These are phyloP conservation scores for Amanita molliuscula DNA, from an alignment of 768 basidiomycete genomes.

Conservation along the genomic window DNA sequence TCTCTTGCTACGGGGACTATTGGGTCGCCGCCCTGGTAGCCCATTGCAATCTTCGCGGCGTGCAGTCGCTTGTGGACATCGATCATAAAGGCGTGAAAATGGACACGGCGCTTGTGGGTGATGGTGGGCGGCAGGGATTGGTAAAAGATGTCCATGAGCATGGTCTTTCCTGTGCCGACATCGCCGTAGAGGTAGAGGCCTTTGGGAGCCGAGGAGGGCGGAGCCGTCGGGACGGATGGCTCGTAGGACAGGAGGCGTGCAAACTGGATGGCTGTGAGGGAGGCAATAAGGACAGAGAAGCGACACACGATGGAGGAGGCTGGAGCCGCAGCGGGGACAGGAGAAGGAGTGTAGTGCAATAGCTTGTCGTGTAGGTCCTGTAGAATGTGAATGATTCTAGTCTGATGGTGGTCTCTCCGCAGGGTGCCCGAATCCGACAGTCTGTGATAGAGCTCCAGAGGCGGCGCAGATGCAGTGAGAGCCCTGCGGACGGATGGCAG, in stretches of 20 bases:
- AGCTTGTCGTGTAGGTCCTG: constrained; percentile 73
- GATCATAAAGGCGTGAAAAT: constrained; percentile 99
- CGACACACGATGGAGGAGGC: constrained; percentile 29
- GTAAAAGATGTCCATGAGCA: constrained; percentile 99
- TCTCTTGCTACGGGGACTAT: constrained; percentile 83
- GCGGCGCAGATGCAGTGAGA: constrained; percentile 26
- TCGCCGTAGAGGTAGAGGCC: constrained; percentile 94
- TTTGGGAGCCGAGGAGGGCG: constrained; percentile 55
- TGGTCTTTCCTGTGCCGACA: constrained; percentile 95
- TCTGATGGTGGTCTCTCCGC: constrained; percentile 75
- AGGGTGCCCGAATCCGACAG: constrained; percentile 40
- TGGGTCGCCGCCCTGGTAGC: constrained; percentile 64
- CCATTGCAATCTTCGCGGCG: constrained; percentile 64
- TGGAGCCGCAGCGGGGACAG: constrained; percentile 33
- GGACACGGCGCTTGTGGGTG: constrained; percentile 75
- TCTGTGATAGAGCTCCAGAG: constrained; percentile 33
- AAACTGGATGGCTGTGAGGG: constrained; percentile 21
- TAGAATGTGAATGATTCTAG: constrained; percentile 71
- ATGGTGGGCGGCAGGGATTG: constrained; percentile 62
- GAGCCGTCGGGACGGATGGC: constrained; percentile 22
- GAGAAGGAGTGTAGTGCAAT: constrained; percentile 58
- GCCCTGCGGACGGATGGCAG: constrained; percentile 3
- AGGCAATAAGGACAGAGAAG: constrained; percentile 16
- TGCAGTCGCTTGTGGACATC: constrained; percentile 94
- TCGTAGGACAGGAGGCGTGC: constrained; percentile 36